These are phyloP conservation scores for Neurospora sp. DNA, from an alignment of 495 filamentous ascomycete species.

Conservation along the genomic window DNA sequence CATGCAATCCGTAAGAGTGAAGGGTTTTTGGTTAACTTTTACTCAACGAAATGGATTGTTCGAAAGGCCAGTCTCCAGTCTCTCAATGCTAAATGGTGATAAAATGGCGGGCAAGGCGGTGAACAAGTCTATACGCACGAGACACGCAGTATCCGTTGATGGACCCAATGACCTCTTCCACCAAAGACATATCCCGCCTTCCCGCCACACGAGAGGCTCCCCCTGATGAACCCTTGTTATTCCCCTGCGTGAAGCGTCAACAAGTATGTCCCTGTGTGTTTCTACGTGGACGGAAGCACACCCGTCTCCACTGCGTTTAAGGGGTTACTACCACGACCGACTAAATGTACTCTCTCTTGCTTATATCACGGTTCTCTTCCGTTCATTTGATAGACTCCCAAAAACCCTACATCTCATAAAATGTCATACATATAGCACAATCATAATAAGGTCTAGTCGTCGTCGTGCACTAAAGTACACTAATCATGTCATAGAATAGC, in stretches of 20 bases:
- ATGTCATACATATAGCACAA: not conserved
- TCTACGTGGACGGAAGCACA: not conserved
- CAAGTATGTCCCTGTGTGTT: not conserved
- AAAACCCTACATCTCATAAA: not conserved
- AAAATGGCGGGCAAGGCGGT: not conserved
- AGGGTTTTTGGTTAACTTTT: not conserved
- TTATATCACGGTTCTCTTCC: not conserved
- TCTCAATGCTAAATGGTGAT: not conserved
- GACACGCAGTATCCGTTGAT: not conserved
- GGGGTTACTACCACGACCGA: not conserved
- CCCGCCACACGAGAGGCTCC: not conserved
- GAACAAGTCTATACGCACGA: not conserved
- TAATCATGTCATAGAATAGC: not conserved
- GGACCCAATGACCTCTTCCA: not conserved
- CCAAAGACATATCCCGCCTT: not conserved
- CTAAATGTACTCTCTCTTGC: too few relatives aligned
- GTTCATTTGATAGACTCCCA: not conserved
- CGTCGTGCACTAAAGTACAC: not conserved
- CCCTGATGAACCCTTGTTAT: not conserved
- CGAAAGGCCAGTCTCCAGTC: not conserved
- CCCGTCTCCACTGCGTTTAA: not conserved
- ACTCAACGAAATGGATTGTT: not conserved
- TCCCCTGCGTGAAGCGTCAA: not conserved
- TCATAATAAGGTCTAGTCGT: not conserved
- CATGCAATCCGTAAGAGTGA: not conserved